Percentiles rank a stretch among this genome's conserved stretches.
Conservation (phyloP, 441 rosid species). For the Erodium trifolium region DNA sequence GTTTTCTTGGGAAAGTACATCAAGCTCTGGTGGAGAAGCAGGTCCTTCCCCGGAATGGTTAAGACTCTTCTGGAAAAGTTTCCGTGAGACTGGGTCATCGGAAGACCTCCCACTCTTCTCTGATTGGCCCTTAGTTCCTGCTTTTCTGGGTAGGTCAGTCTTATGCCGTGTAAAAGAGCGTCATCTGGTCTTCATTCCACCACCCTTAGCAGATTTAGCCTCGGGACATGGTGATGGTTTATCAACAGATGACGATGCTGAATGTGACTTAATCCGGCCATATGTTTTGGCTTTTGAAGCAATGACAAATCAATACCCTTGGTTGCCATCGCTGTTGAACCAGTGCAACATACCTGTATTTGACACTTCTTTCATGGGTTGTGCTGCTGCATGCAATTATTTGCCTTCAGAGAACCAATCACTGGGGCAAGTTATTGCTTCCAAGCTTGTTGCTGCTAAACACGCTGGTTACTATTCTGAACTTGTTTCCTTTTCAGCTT, state of each 20-base stretch:
- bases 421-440: slow-evolving; percentile 75
- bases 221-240: slow-evolving; percentile 30
- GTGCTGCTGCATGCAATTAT: slow-evolving; percentile 64
- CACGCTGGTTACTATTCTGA: slow-evolving; percentile 70
- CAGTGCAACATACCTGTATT: slow-evolving; percentile 83
- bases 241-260: slow-evolving; percentile 32
- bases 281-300: slow-evolving; percentile 55
- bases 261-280: slow-evolving; percentile 33
- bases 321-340: slow-evolving; percentile 76
- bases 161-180: slow-evolving; percentile 83
- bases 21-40: slow-evolving; percentile 55
- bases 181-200: slow-evolving; percentile 76
- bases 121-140: slow-evolving; percentile 97
- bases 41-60: slow-evolving; percentile 97
- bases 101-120: slow-evolving; percentile 70
- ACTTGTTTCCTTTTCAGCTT: slow-evolving; percentile 48
- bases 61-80: slow-evolving; percentile 83
- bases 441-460: slow-evolving; percentile 82
- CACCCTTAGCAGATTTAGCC: slow-evolving; percentile 34
- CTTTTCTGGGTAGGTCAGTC: slow-evolving; percentile 87
- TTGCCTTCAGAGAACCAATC: slow-evolving; percentile 63
- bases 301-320: slow-evolving; percentile 51
- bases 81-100: slow-evolving; percentile 39
- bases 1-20: slow-evolving; percentile 85
- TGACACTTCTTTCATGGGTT: slow-evolving; percentile 67